Evolutionary conservation across 805 yeast species (phyloP), one percentile per base, ranked within the genome.

Genomic region (Wickerhamiella dianesei): DNA sequence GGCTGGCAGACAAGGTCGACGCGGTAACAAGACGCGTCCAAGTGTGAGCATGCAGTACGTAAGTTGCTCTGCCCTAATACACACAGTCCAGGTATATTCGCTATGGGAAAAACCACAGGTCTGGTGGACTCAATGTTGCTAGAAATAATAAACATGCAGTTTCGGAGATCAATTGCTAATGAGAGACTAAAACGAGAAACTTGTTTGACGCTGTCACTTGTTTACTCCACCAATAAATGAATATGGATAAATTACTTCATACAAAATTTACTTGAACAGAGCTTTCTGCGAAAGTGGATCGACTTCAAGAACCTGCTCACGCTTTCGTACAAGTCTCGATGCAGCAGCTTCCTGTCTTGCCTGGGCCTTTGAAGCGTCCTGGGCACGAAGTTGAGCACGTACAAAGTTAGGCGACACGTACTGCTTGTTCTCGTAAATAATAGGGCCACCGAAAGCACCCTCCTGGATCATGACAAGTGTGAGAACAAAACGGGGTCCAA

Each of bases 361-460:
- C 54, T 72, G 74, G 40, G 96, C 95, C 55, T 78, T 79, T 45
- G 72, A 76, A 2, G 96, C 96, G 47, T 82, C 79, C 61, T 82
- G 76, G 56, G 80, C 82, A 63, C 77, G 83, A 53, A 73, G 51
- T 70, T 88, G 96, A 12, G 98, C 85, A 71, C 98, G 82, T 37
- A 82, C 89, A 50, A 83, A 78, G 72, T 92, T 92, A 54, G 98
- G 98, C 50, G 95, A 84, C 43, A 92, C 95, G 65, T 84, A 92
- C 66, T 89, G 92, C 71, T 85, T 88, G 71, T 92, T 92, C 61
- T 92, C 97, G 67, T 85, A 92, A 54, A 92, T 87, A 73, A 88
- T 86, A 53, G 97, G 96, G 18, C 98, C 98, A 48, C 96, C 89
- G 59, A 92, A 92, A 1, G 96, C 86, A 43, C 98, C 98, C 69